These are phyloP conservation scores for Termitomyces bulborhizus DNA, from an alignment of 768 basidiomycete genomes.

Conservation along the genomic window DNA sequence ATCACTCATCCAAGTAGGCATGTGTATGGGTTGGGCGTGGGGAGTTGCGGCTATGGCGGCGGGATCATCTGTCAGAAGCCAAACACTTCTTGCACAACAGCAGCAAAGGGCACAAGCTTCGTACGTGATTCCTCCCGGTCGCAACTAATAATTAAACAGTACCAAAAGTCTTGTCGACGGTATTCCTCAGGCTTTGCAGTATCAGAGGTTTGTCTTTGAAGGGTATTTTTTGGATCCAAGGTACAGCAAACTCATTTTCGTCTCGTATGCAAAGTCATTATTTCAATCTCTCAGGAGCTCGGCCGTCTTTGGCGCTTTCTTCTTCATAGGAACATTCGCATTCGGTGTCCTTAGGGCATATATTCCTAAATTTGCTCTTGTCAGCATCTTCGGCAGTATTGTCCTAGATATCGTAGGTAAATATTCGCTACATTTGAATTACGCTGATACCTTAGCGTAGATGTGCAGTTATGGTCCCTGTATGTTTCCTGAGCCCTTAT, in stretches of 20 bases:
- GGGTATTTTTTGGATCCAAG: slow-evolving; percentile 38
- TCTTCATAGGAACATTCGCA: slow-evolving; percentile 36
- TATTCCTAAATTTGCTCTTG: slow-evolving; percentile 31
- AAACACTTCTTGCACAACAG: slow-evolving; percentile 27
- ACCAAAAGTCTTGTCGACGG: slow-evolving; percentile 19
- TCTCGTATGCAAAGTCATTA: slow-evolving; percentile 8
- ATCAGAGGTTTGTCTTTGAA: slow-evolving; percentile 27
- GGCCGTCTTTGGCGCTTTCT: slow-evolving; percentile 36
- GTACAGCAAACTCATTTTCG: slow-evolving; percentile 24
- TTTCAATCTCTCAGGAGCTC: slow-evolving; percentile 23
- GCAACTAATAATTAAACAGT: not conserved
- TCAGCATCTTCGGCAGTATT: slow-evolving; percentile 39
- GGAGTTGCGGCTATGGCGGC: slow-evolving; percentile 38
- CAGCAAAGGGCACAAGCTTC: slow-evolving; percentile 27
- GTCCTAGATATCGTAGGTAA: slow-evolving; percentile 32
- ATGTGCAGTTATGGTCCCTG: slow-evolving; percentile 32
- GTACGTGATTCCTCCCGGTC: slow-evolving; percentile 18
- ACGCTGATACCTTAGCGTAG: slow-evolving; percentile 13
- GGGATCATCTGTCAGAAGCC: slow-evolving; percentile 28
- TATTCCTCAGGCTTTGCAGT: slow-evolving; percentile 22
- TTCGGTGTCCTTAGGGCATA: slow-evolving; percentile 31
- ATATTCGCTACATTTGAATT: not conserved
- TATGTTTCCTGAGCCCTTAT: slow-evolving; percentile 10
- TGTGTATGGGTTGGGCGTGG: slow-evolving; percentile 43
- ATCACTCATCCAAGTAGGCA: slow-evolving; percentile 18